Evolutionary conservation across 345 rosid species (phyloP).

Genomic region (Limnanthes douglasii): DNA sequence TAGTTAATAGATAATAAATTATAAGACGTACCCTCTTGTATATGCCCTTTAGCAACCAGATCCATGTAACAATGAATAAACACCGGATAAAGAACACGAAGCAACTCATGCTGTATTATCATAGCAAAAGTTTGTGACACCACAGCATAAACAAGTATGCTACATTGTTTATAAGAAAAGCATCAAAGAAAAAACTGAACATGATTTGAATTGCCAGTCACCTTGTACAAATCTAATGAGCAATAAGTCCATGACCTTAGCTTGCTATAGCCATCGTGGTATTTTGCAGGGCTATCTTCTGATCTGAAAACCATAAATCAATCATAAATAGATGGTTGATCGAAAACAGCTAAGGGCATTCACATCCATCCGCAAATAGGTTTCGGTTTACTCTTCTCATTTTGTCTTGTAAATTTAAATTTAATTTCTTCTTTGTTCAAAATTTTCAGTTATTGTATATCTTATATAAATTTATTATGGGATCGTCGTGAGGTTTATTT

Average conservation of each 20-base stretch:
- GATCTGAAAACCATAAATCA: constrained; percentile 21
- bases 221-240: constrained; percentile 89
- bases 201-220: constrained; percentile 1
- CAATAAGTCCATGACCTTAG: constrained; percentile 74
- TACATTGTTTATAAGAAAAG: not conserved
- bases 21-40: constrained; percentile 56
- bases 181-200: not conserved
- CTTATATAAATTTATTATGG: too few species aligned
- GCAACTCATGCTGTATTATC: constrained; percentile 72
- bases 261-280: constrained; percentile 62
- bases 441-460: too few species aligned
- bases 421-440: too few species aligned
- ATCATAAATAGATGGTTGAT: too few species aligned
- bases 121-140: constrained; percentile 5
- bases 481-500: too few species aligned
- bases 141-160: not conserved
- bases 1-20: not conserved
- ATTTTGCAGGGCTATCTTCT: constrained; percentile 45
- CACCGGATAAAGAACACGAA: constrained; percentile 92
- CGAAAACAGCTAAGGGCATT: too few species aligned
- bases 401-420: too few species aligned
- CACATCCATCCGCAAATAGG: too few species aligned
- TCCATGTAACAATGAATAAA: constrained; percentile 93
- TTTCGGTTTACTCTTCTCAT: too few species aligned
- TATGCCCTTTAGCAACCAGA: constrained; percentile 63